Evolutionary conservation across 768 basidiomycete genomes (phyloP).

Genomic region (Rubroboletus satanas): DNA sequence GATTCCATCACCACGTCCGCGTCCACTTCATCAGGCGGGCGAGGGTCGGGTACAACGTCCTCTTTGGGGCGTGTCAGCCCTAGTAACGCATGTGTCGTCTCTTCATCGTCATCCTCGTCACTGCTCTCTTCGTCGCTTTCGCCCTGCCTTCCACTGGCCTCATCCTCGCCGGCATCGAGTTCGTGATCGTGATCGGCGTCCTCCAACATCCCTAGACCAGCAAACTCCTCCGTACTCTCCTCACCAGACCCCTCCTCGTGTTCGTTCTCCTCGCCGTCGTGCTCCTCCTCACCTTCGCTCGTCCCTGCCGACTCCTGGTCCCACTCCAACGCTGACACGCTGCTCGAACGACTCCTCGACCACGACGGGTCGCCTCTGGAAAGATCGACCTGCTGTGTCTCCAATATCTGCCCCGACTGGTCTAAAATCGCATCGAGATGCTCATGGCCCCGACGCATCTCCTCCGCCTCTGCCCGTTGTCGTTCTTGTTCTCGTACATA

Average conservation of each 20-base stretch:
- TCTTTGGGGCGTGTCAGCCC: constrained; percentile 9
- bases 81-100: constrained; percentile 26
- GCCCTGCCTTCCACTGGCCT: constrained; percentile 21
- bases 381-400: constrained; percentile 76
- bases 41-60: not conserved
- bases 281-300: constrained; percentile 22
- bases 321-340: constrained; percentile 34
- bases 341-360: constrained; percentile 57
- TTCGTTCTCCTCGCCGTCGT: constrained; percentile 18
- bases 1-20: not conserved
- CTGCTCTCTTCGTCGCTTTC: constrained; percentile 41
- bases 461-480: constrained; percentile 65
- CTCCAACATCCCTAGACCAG: constrained; percentile 23
- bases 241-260: constrained; percentile 24
- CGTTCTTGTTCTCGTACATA: constrained; percentile 72
- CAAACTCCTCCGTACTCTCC: constrained; percentile 39
- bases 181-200: constrained; percentile 6
- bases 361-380: constrained; percentile 43
- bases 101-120: constrained; percentile 34
- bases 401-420: constrained; percentile 82
- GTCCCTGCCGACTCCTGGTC: constrained; percentile 14
- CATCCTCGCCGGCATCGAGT: not conserved
- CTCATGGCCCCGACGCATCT: constrained; percentile 71
- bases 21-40: not conserved
- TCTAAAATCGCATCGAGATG: constrained; percentile 89